Conservation (phyloP, 2,329 filamentous ascomycete genomes). For the Amesomyces nigricolor region DNA sequence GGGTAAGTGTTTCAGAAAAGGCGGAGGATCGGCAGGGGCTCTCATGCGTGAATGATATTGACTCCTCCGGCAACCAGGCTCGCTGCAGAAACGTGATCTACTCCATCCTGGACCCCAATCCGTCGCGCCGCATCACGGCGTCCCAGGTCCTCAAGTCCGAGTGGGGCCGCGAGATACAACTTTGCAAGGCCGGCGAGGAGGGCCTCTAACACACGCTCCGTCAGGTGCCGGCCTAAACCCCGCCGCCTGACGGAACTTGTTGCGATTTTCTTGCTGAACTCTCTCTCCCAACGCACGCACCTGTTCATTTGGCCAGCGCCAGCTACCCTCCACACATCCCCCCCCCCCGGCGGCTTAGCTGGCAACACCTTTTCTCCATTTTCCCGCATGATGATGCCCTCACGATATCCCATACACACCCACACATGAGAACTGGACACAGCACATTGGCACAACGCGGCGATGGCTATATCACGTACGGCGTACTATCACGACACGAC, state of each 20-base stretch:
- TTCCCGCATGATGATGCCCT: slow-evolving; percentile 10
- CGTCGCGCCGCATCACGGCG: slow-evolving; percentile 84
- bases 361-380: background rate
- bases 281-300: background rate
- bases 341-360: background rate
- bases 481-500: slow-evolving; percentile 9
- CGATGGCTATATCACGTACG: slow-evolving; percentile 11
- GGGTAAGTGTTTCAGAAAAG: slow-evolving; percentile 56
- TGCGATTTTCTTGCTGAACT: slow-evolving; percentile 3
- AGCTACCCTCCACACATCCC: background rate
- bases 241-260: slow-evolving; percentile 22
- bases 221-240: slow-evolving; percentile 21
- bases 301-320: no score
- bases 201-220: slow-evolving; percentile 58
- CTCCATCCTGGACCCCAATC: slow-evolving; percentile 94
- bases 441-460: slow-evolving; percentile 8
- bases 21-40: background rate
- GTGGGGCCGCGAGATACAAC: slow-evolving; percentile 95
- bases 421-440: background rate
- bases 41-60: background rate
- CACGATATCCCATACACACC: slow-evolving; percentile 1
- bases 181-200: slow-evolving; percentile 95
- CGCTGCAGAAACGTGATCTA: slow-evolving; percentile 98
- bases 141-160: slow-evolving; percentile 97
- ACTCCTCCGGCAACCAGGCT: slow-evolving; percentile 53